Percentiles rank a stretch among this genome's conserved stretches.
These are phyloP conservation scores for Epichloe gansuensis DNA, from an alignment of 2,329 filamentous ascomycete species.

Conservation along the genomic window DNA sequence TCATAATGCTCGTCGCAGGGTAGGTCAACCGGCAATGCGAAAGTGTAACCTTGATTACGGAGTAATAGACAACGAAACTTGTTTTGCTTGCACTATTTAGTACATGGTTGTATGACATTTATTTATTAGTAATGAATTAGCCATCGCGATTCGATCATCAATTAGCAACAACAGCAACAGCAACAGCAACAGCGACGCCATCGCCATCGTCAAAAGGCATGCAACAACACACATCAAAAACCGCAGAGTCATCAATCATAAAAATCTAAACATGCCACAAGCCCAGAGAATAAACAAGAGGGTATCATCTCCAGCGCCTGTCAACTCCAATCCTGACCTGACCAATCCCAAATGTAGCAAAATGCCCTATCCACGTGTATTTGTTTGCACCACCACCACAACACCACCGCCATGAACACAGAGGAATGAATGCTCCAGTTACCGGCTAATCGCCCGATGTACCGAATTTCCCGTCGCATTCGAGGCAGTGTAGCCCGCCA, in stretches of 20 bases:
- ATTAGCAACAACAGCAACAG: too few relatives aligned
- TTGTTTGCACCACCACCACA: not conserved
- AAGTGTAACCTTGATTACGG: too few relatives aligned
- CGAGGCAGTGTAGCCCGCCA: slow-evolving; percentile 16
- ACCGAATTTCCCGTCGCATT: not conserved
- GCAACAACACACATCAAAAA: not conserved
- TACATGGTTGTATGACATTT: too few relatives aligned
- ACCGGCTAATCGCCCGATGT: not conserved
- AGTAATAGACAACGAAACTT: too few relatives aligned
- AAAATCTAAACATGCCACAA: not conserved
- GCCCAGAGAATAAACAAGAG: not conserved
- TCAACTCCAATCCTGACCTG: not conserved
- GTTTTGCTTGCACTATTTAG: too few relatives aligned
- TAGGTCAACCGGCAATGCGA: too few relatives aligned
- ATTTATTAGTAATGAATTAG: too few relatives aligned
- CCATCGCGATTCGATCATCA: too few relatives aligned
- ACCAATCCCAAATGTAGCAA: not conserved
- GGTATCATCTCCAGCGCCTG: slow-evolving; percentile 11
- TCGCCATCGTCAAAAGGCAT: not conserved
- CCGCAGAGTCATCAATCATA: not conserved
- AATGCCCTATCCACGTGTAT: not conserved
- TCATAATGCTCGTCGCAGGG: too few relatives aligned
- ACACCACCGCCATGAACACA: not conserved
- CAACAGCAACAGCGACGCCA: too few relatives aligned
- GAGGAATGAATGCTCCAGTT: slow-evolving; percentile 2